Conservation (phyloP, 176 grass and related monocot genomes). For the Canna indica region DNA sequence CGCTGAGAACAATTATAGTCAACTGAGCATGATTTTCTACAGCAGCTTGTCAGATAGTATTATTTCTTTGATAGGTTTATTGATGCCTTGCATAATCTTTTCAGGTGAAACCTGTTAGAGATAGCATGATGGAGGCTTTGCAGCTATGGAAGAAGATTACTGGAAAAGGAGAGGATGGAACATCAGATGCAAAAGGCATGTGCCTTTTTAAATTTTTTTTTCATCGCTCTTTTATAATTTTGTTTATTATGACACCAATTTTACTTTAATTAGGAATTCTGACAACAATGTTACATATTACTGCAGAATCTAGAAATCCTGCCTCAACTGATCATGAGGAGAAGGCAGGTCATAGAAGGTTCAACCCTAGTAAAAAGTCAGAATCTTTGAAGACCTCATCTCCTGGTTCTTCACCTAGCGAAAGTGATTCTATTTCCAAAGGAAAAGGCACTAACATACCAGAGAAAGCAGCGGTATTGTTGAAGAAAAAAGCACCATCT, state of each 20-base stretch:
- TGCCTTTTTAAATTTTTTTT: neutral
- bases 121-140: conserved; percentile 83
- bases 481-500: conserved; percentile 72
- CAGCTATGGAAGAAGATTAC: conserved; percentile 76
- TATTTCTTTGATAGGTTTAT: conserved; percentile 1
- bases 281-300: neutral
- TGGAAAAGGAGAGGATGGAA: conserved; percentile 30
- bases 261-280: too few species aligned
- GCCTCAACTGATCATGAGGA: conserved; percentile 45
- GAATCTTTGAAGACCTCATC: conserved; percentile 36
- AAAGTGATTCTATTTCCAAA: conserved; percentile 37
- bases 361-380: conserved; percentile 24
- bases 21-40: neutral
- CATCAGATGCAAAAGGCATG: conserved; percentile 52
- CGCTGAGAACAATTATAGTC: neutral
- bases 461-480: conserved; percentile 73
- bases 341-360: conserved; percentile 31
- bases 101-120: conserved; percentile 93
- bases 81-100: neutral
- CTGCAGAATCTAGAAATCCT: conserved; percentile 45
- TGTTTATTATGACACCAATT: neutral
- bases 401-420: conserved; percentile 39
- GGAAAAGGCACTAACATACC: conserved; percentile 40
- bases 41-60: neutral
- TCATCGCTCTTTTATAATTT: neutral